These are phyloP conservation scores for Plenodomus biglobosus DNA, from an alignment of 2,329 filamentous ascomycete genomes.

Conservation along the genomic window DNA sequence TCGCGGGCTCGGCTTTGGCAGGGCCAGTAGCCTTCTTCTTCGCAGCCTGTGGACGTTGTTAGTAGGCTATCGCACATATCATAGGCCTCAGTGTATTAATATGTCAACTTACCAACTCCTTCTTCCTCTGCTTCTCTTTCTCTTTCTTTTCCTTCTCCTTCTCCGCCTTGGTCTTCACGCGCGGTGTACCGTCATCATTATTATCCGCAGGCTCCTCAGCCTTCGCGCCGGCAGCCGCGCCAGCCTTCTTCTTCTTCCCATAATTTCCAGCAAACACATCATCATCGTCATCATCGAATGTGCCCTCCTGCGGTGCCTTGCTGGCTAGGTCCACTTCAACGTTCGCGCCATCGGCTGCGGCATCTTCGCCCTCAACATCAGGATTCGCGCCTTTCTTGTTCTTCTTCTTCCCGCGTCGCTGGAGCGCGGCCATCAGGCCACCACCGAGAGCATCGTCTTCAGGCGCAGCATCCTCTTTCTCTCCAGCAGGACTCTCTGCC, in stretches of 20 bases:
- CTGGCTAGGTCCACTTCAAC: conserved; percentile 56
- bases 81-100: not conserved
- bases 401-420: conserved; percentile 69
- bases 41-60: conserved; percentile 42
- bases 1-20: conserved; percentile 47
- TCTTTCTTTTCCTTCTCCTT: conserved; percentile 99
- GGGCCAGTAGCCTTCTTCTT: conserved; percentile 62
- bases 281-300: conserved; percentile 65
- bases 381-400: conserved; percentile 74
- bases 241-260: conserved; percentile 68
- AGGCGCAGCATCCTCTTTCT: conserved; percentile 39
- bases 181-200: conserved; percentile 44
- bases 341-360: conserved; percentile 47
- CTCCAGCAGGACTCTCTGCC: conserved; percentile 47
- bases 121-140: conserved; percentile 96
- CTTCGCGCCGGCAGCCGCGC: conserved; percentile 46
- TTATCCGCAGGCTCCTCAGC: conserved; percentile 43
- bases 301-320: conserved; percentile 80
- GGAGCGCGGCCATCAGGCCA: conserved; percentile 53
- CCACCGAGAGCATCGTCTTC: conserved; percentile 54
- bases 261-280: conserved; percentile 79
- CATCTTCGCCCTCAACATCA: conserved; percentile 70
- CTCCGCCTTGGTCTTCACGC: conserved; percentile 92
- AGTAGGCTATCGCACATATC: conserved; percentile 4
- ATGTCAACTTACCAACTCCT: conserved; percentile 73